Base-by-base conservation (phyloP, 305 asterid species). In the Fraxinus sp. region DNA sequence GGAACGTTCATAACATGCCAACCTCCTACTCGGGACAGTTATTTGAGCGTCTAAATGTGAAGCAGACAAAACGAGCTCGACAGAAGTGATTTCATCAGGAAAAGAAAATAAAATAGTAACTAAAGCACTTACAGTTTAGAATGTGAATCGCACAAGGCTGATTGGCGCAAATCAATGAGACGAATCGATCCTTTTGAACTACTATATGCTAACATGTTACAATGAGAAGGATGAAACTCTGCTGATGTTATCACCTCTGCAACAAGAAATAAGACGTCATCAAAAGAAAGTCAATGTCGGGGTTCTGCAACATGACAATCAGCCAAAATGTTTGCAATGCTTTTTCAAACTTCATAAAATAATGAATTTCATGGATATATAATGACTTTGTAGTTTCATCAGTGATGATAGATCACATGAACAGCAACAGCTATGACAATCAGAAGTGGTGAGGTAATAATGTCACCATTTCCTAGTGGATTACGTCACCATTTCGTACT, bases 161-260 rank as follows among this genome's bases (percentile, higher is more conserved):
- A 96, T 84, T 94, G 98, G 91, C 99, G 96, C 89, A 96, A 90
- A 91, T 96, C 99, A 89, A 96, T 89, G 81, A 96, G 97, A 84
- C 98, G 99, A 84, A 96, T 92, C 32, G 98, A 94, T 83, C 99
- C 99, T 89, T 93, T 96, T 83, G 99, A 96, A 88, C 98, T 94
- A 91, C 99, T 96, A 86, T 96, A 96, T 73, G 97, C 99, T 90
- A 96, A 89, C 76, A 81, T 92, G 87, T 94, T 96, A 96, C 99
- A 96, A 71, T 94, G 98, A 83, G 92, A 87, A 85, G 99, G 99
- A 87, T 96, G 99, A 87, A 96, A 96, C 84, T 94, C 99, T 66
- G 99, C 99, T 78, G 99, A 94, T 79, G 99, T 96, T 86, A 96
- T 96, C 82, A 96, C 99, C 99, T 96, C 99, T 96, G 98, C 89